A percentile compares a stretch with the other conserved stretches of the same genome.
Evolutionary conservation across 139 green algal genomes (phyloP).

Genomic region (Micractinium conductrix): DNA sequence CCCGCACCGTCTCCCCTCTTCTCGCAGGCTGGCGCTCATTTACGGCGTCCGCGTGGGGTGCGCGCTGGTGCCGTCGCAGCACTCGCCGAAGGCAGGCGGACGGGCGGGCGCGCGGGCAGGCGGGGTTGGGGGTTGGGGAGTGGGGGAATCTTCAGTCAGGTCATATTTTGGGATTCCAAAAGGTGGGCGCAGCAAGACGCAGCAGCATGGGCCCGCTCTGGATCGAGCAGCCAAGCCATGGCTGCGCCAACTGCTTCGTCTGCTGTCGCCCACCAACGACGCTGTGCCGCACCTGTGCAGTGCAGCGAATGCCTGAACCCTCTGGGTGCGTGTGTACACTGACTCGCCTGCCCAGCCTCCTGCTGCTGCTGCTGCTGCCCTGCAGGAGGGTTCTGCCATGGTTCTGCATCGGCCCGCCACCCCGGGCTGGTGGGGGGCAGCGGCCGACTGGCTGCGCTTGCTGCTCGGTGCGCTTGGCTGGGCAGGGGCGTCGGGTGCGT

Average conservation of each 20-base stretch:
- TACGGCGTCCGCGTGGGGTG: not conserved
- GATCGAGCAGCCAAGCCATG: no score
- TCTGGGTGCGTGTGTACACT: not conserved
- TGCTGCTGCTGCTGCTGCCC: not conserved
- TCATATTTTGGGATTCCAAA: not conserved
- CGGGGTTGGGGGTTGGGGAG: not conserved
- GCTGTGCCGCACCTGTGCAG: not conserved
- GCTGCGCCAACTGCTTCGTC: not conserved
- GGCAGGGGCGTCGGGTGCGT: not conserved
- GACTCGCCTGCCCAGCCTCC: not conserved
- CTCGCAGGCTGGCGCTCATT: not conserved
- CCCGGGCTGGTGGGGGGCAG: not conserved
- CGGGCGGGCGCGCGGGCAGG: no score
- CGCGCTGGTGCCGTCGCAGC: not conserved
- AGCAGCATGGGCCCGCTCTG: not conserved
- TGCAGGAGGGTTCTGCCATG: not conserved
- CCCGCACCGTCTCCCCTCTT: not conserved
- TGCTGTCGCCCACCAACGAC: no score
- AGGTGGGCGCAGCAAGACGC: no score
- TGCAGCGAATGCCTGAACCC: not conserved
- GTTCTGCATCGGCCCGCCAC: not conserved
- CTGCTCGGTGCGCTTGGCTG: not conserved
- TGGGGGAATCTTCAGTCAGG: no score
- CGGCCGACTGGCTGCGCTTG: not conserved
- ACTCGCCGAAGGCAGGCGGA: not conserved